Percentiles rank a stretch among this genome's conserved stretches.
These are phyloP conservation scores for Tetrahymena malaccensis DNA, from an alignment of 73 alveolate genomes.

Conservation along the genomic window DNA sequence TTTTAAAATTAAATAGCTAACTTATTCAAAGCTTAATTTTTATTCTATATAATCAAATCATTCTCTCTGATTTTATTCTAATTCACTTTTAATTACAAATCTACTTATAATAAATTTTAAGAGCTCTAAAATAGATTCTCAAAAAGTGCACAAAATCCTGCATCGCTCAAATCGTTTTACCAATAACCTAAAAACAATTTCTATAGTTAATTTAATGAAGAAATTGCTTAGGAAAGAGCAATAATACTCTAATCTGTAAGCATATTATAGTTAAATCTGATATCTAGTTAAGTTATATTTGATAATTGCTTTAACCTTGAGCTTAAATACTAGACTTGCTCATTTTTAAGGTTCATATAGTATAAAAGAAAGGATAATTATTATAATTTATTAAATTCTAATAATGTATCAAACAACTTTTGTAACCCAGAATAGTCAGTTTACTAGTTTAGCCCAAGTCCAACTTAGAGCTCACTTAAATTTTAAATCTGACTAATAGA, in stretches of 20 bases:
- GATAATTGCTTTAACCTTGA: neutral
- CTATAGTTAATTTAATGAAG: neutral
- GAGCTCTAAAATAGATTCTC: neutral
- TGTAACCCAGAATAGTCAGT: neutral
- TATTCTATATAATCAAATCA: neutral
- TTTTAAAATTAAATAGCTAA: too few species aligned
- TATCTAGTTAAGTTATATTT: neutral
- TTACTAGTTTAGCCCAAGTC: neutral
- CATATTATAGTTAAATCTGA: neutral
- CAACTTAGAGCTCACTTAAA: neutral
- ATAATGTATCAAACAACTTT: neutral
- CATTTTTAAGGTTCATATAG: neutral
- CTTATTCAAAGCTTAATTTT: neutral
- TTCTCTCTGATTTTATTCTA: neutral
- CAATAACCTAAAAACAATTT: neutral
- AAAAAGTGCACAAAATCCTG: neutral
- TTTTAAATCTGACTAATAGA: neutral
- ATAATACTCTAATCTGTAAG: neutral
- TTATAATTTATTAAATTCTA: too few species aligned
- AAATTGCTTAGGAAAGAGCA: neutral
- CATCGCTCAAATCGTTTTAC: neutral
- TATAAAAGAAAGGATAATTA: neutral
- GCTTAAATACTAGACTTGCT: neutral
- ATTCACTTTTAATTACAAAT: neutral
- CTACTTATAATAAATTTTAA: neutral